Base-by-base conservation (phyloP, 495 filamentous ascomycete species). In the Penicillium cosmopolitanum region DNA sequence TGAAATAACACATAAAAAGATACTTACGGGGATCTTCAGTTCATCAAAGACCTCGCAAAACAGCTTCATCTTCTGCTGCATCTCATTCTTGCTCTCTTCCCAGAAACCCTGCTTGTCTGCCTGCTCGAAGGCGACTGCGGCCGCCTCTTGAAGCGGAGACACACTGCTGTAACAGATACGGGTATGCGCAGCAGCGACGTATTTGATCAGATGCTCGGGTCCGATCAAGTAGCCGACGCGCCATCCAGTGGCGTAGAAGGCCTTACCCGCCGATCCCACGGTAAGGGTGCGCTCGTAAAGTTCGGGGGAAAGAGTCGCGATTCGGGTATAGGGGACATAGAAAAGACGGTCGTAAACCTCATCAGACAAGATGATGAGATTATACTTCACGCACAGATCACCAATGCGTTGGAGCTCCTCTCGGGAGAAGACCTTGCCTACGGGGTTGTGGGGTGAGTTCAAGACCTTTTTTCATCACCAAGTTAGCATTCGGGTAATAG, bases 161-260 rank as follows among this genome's bases (percentile, higher is more conserved):
- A 97, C 93, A 50, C 88, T 93, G 51, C 88, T 91, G 80, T 95
- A 98, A 80, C 95, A 98, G 65, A 98, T 97, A 21, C 95, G 85
- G 1, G 95, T 98, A 76, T 98, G 95, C 1, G 93, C 95, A 28
- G 90, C 92, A 16, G 88, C 83, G 38, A 96, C 94, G 70, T 97
- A 92, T 72, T 94, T 91, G 80, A 97, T 95, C 46, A 98, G 78
- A 53, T 94, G 83, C 18, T 90, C 84, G 2, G 90, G 92, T 1
- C 95, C 95, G 60, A 97, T 96, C 15, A 98, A 80, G 85, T 92
- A 98, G 65, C 92, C 92, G 3, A 98, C 96, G 53, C 95, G 87
- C 95, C 95, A 98, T 38, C 95, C 95, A 0, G 95, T 98, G 50
- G 89, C 89, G 66, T 98, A 98, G 77, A 98, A 98, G 74, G 95